These are phyloP conservation scores for Rhodotorula sp. DNA, from an alignment of 1,284 basidiomycete species.

Conservation along the genomic window DNA sequence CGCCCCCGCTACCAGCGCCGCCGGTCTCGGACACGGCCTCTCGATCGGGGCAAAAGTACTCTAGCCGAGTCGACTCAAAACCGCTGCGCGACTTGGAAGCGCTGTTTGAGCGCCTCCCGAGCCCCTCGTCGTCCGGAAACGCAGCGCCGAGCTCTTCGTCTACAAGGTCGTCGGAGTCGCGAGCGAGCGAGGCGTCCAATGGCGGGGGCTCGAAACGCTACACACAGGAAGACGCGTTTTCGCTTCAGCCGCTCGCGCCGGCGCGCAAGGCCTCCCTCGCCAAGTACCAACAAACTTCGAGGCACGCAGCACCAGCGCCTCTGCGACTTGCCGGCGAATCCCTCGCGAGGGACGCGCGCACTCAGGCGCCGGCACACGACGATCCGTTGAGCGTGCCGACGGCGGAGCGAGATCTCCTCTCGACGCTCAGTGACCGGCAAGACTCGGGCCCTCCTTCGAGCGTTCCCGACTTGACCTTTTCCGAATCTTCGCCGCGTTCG, in stretches of 20 bases:
- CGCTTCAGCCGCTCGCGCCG: neutral
- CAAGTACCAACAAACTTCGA: neutral
- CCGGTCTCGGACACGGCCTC: no score
- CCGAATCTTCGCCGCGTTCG: no score
- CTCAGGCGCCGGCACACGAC: neutral
- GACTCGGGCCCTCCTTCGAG: no score
- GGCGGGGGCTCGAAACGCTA: no score
- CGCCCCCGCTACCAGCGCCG: slow-evolving; percentile 12
- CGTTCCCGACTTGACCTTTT: no score
- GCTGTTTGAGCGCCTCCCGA: slow-evolving; percentile 6
- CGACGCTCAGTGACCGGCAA: no score
- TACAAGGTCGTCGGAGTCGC: neutral
- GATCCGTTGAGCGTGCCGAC: slow-evolving; percentile 7
- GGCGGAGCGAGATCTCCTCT: slow-evolving; percentile 17
- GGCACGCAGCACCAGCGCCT: neutral
- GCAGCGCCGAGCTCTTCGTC: neutral
- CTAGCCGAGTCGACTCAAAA: slow-evolving; percentile 33
- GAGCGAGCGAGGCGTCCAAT: neutral
- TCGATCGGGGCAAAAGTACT: neutral
- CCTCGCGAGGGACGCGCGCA: neutral
- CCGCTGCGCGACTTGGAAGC: slow-evolving; percentile 34
- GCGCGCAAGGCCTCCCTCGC: neutral
- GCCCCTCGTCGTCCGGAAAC: neutral
- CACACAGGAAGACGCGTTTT: neutral
- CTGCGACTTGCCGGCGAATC: slow-evolving; percentile 12